Base-by-base conservation (phyloP, 179 eudicot genomes). In the Corrigiola litoralis region DNA sequence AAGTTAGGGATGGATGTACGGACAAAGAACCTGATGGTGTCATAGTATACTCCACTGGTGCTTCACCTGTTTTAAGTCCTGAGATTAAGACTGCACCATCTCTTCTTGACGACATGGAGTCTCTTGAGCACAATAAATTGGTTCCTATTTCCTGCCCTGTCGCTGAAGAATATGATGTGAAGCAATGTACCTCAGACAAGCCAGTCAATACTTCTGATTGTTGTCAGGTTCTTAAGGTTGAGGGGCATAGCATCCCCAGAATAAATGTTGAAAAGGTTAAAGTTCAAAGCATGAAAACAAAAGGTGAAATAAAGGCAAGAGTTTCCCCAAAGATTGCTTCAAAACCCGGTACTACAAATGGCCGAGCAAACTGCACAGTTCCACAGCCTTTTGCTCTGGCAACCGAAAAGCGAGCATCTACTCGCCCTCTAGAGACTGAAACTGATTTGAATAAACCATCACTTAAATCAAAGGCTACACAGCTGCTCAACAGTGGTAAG, bases 301-400 rank as follows among this genome's bases (percentile, higher is more conserved):
- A 68, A 50, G 71, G 70, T 66, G 80, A 69, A 4, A 48, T 58
- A 58, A 80, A 68, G 75, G 40, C 73, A 41, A 74, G 31, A 65
- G 69, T 72, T 47, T 56, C 83, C 32, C 54, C 55, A 9, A 87
- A 77, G 75, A 57, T 71, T 44, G 77, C 75, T 69, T 72, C 80
- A 47, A 84, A 73, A 75, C 42, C 84, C 29, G 63, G 72, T 67
- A 59, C 57, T 50, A 75, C 79, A 64, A 80, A 63, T 72, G 75
- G 62, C 46, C 82, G 86, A 49, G 58, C 65, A 11, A 81, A 81
- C 51, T 81, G 82, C 79, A 88, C 97, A 48, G 76, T 88, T 70
- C 95, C 97, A 0, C 92, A 80, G 65, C 97, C 95, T 67, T 88
- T 90, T 86, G 79, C 94, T 73, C 75, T 90, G 76, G 94, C 92